A percentile compares a stretch with the other conserved stretches of the same genome.
phyloP scores from a whole-genome alignment of 768 basidiomycete species.

The Pilatotrama ljubarskyi region DNA sequence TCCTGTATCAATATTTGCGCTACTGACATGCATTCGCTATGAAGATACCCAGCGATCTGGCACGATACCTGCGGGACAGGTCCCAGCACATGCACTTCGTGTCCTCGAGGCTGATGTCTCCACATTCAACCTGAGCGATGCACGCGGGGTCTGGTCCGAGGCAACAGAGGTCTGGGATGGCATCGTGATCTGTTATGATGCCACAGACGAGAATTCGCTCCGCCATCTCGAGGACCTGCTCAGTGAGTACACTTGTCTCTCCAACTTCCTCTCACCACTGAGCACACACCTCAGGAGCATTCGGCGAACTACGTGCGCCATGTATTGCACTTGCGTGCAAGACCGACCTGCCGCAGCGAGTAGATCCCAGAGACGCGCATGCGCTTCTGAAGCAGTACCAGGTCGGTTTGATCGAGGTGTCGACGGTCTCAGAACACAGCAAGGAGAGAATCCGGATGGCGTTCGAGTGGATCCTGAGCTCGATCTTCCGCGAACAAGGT shows the following conservation, averaged over 20 bases:
- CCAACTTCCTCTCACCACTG: constrained; percentile 13
- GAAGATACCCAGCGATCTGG: constrained; percentile 46
- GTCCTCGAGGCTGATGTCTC: constrained; percentile 36
- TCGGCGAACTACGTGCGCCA: constrained; percentile 57
- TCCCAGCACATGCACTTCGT: constrained; percentile 23
- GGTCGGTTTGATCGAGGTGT: constrained; percentile 78
- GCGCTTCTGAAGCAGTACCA: constrained; percentile 60
- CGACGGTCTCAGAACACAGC: constrained; percentile 53
- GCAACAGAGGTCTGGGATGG: constrained; percentile 48
- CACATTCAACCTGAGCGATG: constrained; percentile 31
- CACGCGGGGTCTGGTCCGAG: constrained; percentile 12
- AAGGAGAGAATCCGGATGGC: constrained; percentile 71
- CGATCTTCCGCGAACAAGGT: constrained; percentile 15
- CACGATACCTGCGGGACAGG: constrained; percentile 24
- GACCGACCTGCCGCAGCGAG: constrained; percentile 60
- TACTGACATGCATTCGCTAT: constrained; percentile 32
- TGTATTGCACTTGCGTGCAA: constrained; percentile 86
- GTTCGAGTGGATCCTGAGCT: constrained; percentile 69
- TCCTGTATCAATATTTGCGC: constrained; percentile 33
- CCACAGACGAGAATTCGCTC: constrained; percentile 61
- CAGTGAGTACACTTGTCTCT: constrained; percentile 48
- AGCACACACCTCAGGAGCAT: constrained; percentile 46
- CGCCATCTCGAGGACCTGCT: constrained; percentile 65
- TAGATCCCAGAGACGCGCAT: constrained; percentile 57
- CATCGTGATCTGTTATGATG: constrained; percentile 85